A percentile compares a stretch with the other conserved stretches of the same genome.
Evolutionary conservation across 768 basidiomycete genomes (phyloP).

Genomic region (Suillus weaverae): DNA sequence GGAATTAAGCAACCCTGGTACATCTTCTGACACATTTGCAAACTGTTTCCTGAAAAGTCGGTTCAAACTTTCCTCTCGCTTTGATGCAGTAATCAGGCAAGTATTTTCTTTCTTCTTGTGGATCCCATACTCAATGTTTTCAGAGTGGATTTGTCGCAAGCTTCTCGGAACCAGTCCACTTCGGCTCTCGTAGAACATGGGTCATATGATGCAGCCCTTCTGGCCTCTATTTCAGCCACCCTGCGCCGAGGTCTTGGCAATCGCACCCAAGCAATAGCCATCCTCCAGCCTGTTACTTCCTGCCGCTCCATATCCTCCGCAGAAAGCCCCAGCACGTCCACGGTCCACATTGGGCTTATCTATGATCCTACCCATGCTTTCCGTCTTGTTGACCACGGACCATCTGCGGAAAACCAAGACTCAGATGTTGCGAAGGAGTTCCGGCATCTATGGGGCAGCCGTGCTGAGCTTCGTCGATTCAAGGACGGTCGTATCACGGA

Average conservation of each 20-base stretch:
- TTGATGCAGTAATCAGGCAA: constrained; percentile 72
- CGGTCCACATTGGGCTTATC: constrained; percentile 72
- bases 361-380: constrained; percentile 72
- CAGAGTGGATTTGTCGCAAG: constrained; percentile 50
- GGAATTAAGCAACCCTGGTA: constrained; percentile 48
- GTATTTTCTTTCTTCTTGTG: constrained; percentile 17
- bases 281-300: constrained; percentile 53
- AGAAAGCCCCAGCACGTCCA: constrained; percentile 48
- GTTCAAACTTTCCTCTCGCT: constrained; percentile 61
- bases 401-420: constrained; percentile 65
- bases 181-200: constrained; percentile 53
- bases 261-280: constrained; percentile 62
- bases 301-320: constrained; percentile 52
- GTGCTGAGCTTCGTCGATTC: constrained; percentile 91
- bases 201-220: constrained; percentile 53
- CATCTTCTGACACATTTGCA: constrained; percentile 62
- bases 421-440: constrained; percentile 56
- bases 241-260: constrained; percentile 71
- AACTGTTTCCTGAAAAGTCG: constrained; percentile 74
- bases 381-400: constrained; percentile 91
- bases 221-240: constrained; percentile 49
- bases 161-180: constrained; percentile 43
- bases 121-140: constrained; percentile 9
- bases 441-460: constrained; percentile 86
- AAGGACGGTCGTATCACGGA: constrained; percentile 93